These are phyloP conservation scores for Podospora conica DNA, from an alignment of 495 filamentous ascomycete species.

Conservation along the genomic window DNA sequence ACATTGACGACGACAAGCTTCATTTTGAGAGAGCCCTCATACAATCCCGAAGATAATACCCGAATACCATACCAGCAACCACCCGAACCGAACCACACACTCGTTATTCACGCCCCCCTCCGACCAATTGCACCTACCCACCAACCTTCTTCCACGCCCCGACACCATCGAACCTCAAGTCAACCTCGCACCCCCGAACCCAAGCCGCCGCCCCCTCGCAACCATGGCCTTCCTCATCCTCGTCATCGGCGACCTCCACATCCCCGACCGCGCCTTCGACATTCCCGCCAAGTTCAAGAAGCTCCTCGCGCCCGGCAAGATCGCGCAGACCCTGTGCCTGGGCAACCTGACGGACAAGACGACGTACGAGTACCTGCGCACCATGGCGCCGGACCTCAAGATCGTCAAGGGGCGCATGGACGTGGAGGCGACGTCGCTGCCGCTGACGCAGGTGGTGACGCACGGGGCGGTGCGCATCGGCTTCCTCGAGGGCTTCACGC, in stretches of 20 bases:
- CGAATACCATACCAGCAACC: neutral
- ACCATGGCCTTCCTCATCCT: conserved; percentile 56
- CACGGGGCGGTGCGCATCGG: conserved; percentile 92
- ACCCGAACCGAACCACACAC: neutral
- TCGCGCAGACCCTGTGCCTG: conserved; percentile 93
- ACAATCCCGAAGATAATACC: neutral
- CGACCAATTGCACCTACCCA: neutral
- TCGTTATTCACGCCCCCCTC: neutral
- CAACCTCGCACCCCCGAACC: neutral
- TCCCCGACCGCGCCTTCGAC: conserved; percentile 86
- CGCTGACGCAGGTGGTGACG: conserved; percentile 87
- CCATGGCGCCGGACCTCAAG: conserved; percentile 87
- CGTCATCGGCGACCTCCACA: conserved; percentile 94
- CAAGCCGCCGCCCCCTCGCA: neutral
- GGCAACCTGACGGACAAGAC: conserved; percentile 94
- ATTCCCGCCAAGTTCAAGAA: conserved; percentile 98
- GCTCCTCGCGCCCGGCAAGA: conserved; percentile 95
- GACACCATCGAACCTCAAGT: neutral
- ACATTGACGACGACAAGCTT: neutral
- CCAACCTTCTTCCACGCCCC: neutral
- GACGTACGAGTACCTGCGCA: conserved; percentile 91
- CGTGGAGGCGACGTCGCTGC: conserved; percentile 82
- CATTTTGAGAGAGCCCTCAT: neutral
- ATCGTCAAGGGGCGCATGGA: conserved; percentile 94
- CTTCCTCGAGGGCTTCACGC: conserved; percentile 93